Percentiles rank a stretch among this genome's conserved stretches.
Conservation (phyloP, 179 eudicot genomes). For the Heliamphora ciliata region DNA sequence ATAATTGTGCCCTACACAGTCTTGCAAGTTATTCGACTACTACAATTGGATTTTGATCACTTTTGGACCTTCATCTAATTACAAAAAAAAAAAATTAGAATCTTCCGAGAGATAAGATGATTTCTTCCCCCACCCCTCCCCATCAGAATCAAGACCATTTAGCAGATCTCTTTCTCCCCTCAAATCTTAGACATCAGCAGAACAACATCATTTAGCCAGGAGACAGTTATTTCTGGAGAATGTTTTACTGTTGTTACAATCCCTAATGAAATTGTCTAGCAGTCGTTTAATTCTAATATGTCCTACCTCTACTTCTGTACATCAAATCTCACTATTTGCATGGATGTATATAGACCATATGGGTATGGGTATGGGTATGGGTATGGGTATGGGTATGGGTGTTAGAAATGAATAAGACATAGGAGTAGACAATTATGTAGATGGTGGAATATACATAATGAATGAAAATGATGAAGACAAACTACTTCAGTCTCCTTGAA, state of each 20-base stretch:
- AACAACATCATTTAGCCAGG: background rate
- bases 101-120: no score
- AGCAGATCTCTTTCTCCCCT: no score
- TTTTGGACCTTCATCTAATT: no score
- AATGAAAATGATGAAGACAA: background rate
- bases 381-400: background rate
- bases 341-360: no score
- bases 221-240: background rate
- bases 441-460: background rate
- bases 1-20: background rate
- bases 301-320: no score
- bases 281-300: background rate
- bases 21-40: background rate
- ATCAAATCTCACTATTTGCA: no score
- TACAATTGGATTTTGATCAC: background rate
- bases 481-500: background rate
- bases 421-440: background rate
- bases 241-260: background rate
- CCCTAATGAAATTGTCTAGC: background rate
- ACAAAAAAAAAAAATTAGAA: no score
- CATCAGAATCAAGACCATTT: no score
- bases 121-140: no score
- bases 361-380: background rate
- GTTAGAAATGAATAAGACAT: background rate
- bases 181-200: background rate